These are phyloP conservation scores for Serendipita indica DNA, from an alignment of 768 basidiomycete genomes.

Conservation along the genomic window DNA sequence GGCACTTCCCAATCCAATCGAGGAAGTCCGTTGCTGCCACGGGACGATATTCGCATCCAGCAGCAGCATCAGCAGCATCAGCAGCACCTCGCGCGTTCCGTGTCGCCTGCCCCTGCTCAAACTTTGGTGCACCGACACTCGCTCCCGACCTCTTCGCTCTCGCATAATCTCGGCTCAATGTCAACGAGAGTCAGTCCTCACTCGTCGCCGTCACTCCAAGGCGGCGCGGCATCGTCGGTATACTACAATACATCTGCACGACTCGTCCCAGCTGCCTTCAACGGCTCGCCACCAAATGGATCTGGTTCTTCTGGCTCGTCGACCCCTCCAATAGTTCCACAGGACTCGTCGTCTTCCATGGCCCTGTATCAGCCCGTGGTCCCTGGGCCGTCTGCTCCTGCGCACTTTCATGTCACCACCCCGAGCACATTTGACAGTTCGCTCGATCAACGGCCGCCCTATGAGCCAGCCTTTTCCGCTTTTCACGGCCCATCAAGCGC, in stretches of 20 bases:
- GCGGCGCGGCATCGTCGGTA: not conserved
- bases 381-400: not conserved
- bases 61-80: not conserved
- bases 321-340: not conserved
- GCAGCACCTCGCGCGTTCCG: not conserved
- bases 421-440: not conserved
- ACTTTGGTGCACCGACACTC: not conserved
- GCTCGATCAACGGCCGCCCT: not conserved
- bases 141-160: not conserved
- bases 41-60: too few species aligned
- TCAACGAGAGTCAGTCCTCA: not conserved
- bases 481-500: not conserved
- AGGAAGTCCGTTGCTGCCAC: too few species aligned
- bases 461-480: not conserved
- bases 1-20: not conserved
- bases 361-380: not conserved
- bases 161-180: not conserved
- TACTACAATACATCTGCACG: not conserved
- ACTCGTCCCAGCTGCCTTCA: not conserved
- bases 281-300: not conserved
- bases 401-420: not conserved
- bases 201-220: not conserved
- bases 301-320: not conserved
- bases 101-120: not conserved
- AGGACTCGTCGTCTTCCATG: not conserved